Evolutionary conservation across 805 yeast species (phyloP), one percentile per base, ranked within the genome.

Genomic region (Starmerella apis): DNA sequence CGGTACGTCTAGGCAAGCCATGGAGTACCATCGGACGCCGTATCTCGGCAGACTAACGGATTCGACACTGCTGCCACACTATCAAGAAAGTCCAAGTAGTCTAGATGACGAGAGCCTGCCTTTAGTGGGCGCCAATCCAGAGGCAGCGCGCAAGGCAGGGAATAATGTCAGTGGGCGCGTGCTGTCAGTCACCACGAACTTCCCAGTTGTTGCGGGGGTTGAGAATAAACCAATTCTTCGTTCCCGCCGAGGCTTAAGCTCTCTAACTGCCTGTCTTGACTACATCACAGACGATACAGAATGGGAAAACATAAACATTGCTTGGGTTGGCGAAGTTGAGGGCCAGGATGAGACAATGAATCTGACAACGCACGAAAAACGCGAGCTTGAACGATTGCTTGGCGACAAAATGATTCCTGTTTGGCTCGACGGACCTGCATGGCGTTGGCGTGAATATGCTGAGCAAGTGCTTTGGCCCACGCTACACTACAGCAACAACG

Each of bases 391-490:
- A 38, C 51, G 56, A 10, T 66, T 71, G 55, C 71, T 83, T 35
- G 60, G 60, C 28, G 44, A 50, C 35, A 44, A 43, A 9, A 44
- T 54, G 22, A 49, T 52, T 19, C 96, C 97, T 0, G 83, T 90
- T 47, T 88, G 96, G 95, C 69, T 90, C 30, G 71, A 83, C 49
- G 76, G 92, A 54, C 76, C 80, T 53, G 83, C 83, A 65, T 71
- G 71, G 39, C 71, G 88, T 52, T 90, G 96, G 95, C 75, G 96
- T 57, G 74, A 74, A 57, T 90, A 86, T 62, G 94, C 96, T 1
- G 97, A 90, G 63, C 79, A 83, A 59, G 81, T 81, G 19, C 70
- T 92, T 25, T 92, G 98, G 97, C 96, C 96, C 1, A 82, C 86
- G 2, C 80, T 90, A 67, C 98, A 92, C 63, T 92, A 92, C 68